Evolutionary conservation across 352 stramenopile genomes (phyloP).

Genomic region (Achlya hypogyna): DNA sequence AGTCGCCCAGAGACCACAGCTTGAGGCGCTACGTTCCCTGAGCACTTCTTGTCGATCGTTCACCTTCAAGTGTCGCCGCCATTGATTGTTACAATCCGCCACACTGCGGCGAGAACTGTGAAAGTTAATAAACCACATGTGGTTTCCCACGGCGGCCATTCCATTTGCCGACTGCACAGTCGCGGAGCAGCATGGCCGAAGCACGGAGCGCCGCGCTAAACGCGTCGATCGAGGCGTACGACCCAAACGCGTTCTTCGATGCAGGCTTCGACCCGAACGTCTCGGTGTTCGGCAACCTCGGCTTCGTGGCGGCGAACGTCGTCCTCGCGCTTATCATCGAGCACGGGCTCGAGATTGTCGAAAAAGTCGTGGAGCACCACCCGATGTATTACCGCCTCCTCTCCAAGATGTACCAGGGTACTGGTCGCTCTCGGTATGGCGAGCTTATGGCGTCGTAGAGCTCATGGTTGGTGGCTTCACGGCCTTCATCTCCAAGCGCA

Average conservation of each 20-base stretch:
- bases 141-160: no score
- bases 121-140: no score
- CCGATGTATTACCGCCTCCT: conserved; percentile 14
- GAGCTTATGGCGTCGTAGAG: background rate
- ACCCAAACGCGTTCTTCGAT: conserved; percentile 6
- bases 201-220: background rate
- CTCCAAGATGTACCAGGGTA: conserved; percentile 19
- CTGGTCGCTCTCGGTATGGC: background rate
- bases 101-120: no score
- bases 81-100: no score
- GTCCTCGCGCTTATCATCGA: background rate
- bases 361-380: conserved; percentile 13
- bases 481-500: conserved; percentile 14
- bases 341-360: conserved; percentile 1
- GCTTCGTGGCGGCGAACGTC: conserved; percentile 6
- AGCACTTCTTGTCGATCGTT: no score
- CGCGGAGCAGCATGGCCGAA: background rate
- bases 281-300: background rate
- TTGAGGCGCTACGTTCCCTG: no score
- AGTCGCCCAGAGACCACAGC: no score
- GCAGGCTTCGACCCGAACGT: conserved; percentile 11
- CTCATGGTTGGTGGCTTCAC: conserved; percentile 18
- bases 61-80: no score
- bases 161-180: no score
- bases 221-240: background rate